Conservation (phyloP, 495 filamentous ascomycete genomes). For the Aspergillus biplanus region DNA sequence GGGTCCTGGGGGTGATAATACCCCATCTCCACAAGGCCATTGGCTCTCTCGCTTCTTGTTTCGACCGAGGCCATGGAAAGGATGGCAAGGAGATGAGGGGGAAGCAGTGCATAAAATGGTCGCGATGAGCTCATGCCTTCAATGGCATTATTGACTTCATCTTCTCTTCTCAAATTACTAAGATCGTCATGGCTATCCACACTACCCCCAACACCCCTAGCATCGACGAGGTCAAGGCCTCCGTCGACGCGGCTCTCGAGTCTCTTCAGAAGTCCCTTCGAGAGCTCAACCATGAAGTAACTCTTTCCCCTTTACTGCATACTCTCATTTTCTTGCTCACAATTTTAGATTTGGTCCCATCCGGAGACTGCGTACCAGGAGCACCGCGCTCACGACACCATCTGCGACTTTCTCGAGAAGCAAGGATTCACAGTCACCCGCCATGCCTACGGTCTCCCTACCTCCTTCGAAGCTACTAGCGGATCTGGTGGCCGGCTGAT, state of each 20-base stretch:
- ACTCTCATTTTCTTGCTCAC: neutral
- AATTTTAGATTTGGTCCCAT: constrained; percentile 57
- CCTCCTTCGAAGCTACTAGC: constrained; percentile 42
- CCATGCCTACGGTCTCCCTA: constrained; percentile 48
- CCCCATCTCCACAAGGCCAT: neutral
- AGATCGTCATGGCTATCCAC: constrained; percentile 16
- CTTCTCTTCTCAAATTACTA: neutral
- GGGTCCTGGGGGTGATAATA: neutral
- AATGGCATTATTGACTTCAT: neutral
- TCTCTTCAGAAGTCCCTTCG: constrained; percentile 32
- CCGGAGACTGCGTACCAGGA: constrained; percentile 64
- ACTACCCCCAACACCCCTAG: neutral
- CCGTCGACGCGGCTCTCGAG: constrained; percentile 32
- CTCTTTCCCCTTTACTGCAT: neutral
- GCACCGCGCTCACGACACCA: constrained; percentile 57
- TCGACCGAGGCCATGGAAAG: neutral
- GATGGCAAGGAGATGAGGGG: neutral
- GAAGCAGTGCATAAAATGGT: neutral
- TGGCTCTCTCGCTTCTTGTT: neutral
- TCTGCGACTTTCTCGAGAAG: constrained; percentile 57
- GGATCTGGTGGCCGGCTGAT: constrained; percentile 46
- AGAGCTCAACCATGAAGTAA: constrained; percentile 34
- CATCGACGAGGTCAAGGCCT: constrained; percentile 34
- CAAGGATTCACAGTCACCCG: constrained; percentile 61
- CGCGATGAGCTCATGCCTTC: neutral